Base-by-base conservation (phyloP, 768 basidiomycete species). In the Hydnum rufescens region DNA sequence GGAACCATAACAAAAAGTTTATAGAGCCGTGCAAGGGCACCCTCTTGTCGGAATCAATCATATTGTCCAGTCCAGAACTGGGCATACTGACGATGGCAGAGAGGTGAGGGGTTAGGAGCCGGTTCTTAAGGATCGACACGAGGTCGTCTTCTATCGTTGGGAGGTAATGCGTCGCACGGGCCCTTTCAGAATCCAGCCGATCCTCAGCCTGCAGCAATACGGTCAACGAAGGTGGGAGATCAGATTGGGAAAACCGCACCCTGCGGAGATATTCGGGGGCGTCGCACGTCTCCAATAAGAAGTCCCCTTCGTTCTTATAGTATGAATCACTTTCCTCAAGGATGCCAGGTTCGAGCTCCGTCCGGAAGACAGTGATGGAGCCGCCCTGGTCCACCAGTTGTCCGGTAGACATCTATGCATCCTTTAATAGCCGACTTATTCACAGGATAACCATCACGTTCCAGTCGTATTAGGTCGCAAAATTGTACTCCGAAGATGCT, bases 391-490 rank as follows among this genome's bases (percentile, higher is more conserved):
- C 65, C 18, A 71, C 71, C 28, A 97, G 72, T 53, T 79, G 73
- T n/a, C 34, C 83, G 66, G 44, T 95, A 74, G 43, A 96, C 79
- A 39, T 89, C 85, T 22, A 92, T 79, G 57, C 83, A 88, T 58
- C 82, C 83, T 60, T 86, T 83, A 50, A 96, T 77, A 2, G 85
- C 79, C 1, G 88, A 87, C n/a, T 84, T 81, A 60, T 86, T 87
- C 60, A 97, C 88, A 44, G 75, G 75, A 61, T 82, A 84, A 25
- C 90, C 90, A 57, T 92, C 82, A 16, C 95, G 81, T 60, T 99
- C 95, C 51, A 87, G 77, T 55, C 78, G 83, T 52, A 99, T 79
- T 66, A 92, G 84, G 29, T 74, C n/a, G 74, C 47, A 97, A 72
- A 49, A 96, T 72, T n/a, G 87, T 85, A 5, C 74, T 68, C 55